A percentile compares a stretch with the other conserved stretches of the same genome.
Conservation (phyloP, 208 protist genomes). For the Strigomonas culicis region DNA sequence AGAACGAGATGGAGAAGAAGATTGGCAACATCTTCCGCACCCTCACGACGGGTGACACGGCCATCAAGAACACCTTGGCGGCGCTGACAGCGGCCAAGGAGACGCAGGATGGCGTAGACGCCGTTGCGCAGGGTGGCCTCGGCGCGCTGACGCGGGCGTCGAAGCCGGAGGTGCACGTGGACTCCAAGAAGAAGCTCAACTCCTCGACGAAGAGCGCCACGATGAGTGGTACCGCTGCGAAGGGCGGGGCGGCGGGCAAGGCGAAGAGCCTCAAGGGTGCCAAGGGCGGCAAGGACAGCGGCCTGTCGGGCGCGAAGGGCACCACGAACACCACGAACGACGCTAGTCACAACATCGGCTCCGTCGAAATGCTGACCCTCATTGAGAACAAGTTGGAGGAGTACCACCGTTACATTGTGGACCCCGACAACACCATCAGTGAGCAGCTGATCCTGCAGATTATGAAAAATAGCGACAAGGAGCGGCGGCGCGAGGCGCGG, state of each 20-base stretch:
- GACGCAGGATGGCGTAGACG: background rate
- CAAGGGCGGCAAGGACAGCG: background rate
- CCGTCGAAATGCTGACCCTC: conserved; percentile 90
- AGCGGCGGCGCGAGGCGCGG: conserved; percentile 69
- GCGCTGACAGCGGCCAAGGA: conserved; percentile 2
- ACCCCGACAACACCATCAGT: conserved; percentile 66
- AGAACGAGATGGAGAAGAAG: conserved; percentile 53
- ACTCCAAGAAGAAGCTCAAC: conserved; percentile 2
- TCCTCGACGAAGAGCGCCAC: background rate
- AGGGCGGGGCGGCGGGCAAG: background rate
- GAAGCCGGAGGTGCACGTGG: background rate
- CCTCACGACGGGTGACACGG: conserved; percentile 43
- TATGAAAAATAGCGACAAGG: conserved; percentile 85
- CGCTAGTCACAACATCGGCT: conserved; percentile 62
- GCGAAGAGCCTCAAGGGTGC: background rate
- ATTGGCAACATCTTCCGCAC: conserved; percentile 68
- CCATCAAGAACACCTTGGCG: conserved; percentile 22
- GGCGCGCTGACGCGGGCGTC: background rate
- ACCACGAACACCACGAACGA: conserved; percentile 1
- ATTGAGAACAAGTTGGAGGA: conserved; percentile 92
- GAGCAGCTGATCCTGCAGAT: conserved; percentile 57
- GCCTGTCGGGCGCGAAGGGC: background rate
- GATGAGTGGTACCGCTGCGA: background rate
- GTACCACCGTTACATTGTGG: conserved; percentile 72
- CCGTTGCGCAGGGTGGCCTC: background rate